Conservation (phyloP, 83 land plant genomes). For the Thuja plicata region DNA sequence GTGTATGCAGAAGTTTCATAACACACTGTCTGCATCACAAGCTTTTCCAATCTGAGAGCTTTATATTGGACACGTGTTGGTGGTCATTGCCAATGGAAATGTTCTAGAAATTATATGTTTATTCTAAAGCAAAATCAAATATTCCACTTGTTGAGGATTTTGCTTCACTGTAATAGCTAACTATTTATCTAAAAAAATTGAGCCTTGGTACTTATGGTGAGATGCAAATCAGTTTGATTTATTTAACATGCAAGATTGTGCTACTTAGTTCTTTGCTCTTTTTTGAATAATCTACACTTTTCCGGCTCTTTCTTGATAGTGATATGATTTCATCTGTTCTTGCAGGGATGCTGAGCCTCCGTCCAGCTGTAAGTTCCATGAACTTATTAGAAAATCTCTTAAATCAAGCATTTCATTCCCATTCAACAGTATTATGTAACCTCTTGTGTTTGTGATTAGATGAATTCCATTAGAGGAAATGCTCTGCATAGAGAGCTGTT, state of each 20-base stretch:
- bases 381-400: not conserved
- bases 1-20: not conserved
- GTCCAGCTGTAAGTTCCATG: slow-evolving; percentile 10
- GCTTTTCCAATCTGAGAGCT: not conserved
- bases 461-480: not conserved
- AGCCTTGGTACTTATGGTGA: not conserved
- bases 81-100: not conserved
- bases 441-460: not conserved
- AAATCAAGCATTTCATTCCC: not conserved
- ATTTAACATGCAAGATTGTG: not conserved
- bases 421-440: not conserved
- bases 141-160: not conserved
- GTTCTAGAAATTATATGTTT: not conserved
- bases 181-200: not conserved
- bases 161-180: not conserved
- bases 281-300: not conserved
- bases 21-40: not conserved
- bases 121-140: not conserved
- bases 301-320: not conserved
- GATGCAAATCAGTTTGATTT: not conserved
- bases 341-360: slow-evolving; percentile 13
- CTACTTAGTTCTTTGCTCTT: not conserved
- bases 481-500: not conserved
- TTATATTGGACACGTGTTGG: no score
- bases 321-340: not conserved